A percentile compares a stretch with the other conserved stretches of the same genome.
Evolutionary conservation across 1,284 basidiomycete species (phyloP).

Genomic region (Ustilago hordei): DNA sequence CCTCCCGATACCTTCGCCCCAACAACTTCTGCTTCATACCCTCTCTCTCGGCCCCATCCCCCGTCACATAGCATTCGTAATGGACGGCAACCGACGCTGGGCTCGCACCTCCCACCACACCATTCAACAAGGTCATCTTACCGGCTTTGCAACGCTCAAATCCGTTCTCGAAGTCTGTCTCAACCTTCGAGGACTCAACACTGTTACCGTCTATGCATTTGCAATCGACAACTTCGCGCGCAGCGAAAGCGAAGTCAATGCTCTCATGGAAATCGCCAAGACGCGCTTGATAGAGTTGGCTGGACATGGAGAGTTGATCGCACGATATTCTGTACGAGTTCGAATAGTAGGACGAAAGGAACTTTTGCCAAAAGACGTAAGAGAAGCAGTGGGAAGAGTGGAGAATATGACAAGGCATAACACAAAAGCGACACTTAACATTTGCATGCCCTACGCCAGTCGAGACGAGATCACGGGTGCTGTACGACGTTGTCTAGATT

Average conservation of each 20-base stretch:
- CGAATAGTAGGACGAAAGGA: conserved; percentile 83
- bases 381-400: conserved; percentile 78
- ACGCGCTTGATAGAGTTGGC: conserved; percentile 85
- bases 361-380: conserved; percentile 83
- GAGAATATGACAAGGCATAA: conserved; percentile 84
- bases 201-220: conserved; percentile 94
- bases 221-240: conserved; percentile 97
- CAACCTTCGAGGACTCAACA: conserved; percentile 55
- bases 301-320: conserved; percentile 74
- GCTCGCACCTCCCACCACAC: conserved; percentile 73
- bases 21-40: conserved; percentile 36
- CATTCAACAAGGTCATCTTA: conserved; percentile 78
- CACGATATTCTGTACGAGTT: conserved; percentile 81
- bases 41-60: conserved; percentile 81
- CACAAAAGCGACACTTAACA: conserved; percentile 86
- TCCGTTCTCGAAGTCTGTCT: conserved; percentile 70
- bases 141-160: conserved; percentile 85
- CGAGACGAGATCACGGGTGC: conserved; percentile 82
- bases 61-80: conserved; percentile 91
- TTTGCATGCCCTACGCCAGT: conserved; percentile 94
- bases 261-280: conserved; percentile 86
- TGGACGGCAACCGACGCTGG: conserved; percentile 97
- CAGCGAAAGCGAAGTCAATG: conserved; percentile 85
- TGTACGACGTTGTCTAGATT: conserved; percentile 29
- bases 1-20: conserved; percentile 34